Base-by-base conservation (phyloP, 129 eudicot species). In the Flaveria bidentis region DNA sequence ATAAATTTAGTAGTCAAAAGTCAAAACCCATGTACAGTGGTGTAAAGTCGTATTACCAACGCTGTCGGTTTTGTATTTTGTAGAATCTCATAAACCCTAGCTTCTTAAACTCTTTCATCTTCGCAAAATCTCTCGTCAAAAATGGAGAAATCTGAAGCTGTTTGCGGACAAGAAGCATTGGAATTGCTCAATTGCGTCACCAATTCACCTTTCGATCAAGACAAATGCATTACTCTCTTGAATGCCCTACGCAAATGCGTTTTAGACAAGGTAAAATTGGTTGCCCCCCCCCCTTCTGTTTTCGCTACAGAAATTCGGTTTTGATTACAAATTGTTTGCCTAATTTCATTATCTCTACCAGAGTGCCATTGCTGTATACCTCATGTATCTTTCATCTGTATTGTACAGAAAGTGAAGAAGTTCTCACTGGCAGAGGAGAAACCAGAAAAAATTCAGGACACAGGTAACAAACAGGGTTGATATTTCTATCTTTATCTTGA, bases 111-210 rank as follows among this genome's bases (percentile, higher is more conserved):
- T 25, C 25, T 2, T 56, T 73, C 68, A 11, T 33, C 51, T 73
- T 57, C 22, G n/a, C 47, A 22, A 67, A 67, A 53, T 17, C 6
- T 26, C 26, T 44, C 46, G 4, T n/a, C 4, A 39, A 70, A 55
- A 56, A 82, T 82, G 79, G 85, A 81, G 68, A 83, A 79, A 83
- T 70, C 70, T 2, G 83, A 84, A 55, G 69, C 86, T 2, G 85
- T 86, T 25, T 91, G 97, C 62, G 87, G 80, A n/a, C 74, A 88
- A 77, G 92, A 91, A 79, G 95, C 97, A 18, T 77, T 91, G 42
- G 88, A 87, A 26, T 82, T 91, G 52, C 95, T 91, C 74, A 91
- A 91, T 76, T 91, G 97, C 69, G 87, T 85, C 9, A 44, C 94
- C 16, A 74, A 17, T 23, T 77, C 92, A 11, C 71, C 91, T 61